Evolutionary conservation across 208 protist species (phyloP).

Genomic region (Acanthamoeba divionensis): DNA sequence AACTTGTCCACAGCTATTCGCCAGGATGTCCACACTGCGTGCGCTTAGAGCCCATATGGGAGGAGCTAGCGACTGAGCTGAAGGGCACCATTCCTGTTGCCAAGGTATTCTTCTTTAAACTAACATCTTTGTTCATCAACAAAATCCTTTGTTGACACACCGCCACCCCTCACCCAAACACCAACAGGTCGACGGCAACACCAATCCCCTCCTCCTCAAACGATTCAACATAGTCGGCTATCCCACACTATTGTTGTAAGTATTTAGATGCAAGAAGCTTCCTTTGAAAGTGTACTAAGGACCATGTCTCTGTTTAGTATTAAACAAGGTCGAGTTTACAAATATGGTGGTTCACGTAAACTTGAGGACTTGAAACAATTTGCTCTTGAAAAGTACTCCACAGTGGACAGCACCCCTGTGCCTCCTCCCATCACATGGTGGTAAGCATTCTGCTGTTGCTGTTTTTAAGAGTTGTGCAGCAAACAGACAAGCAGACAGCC

Average conservation of each 20-base stretch:
- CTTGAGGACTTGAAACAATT: slow-evolving; percentile 26
- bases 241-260: slow-evolving; percentile 38
- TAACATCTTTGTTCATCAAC: not conserved
- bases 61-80: slow-evolving; percentile 44
- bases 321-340: slow-evolving; percentile 22
- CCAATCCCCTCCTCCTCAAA: not conserved
- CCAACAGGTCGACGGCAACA: not conserved
- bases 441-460: not conserved
- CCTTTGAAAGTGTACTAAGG: not conserved
- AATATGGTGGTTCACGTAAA: not conserved
- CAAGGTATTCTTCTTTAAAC: not conserved
- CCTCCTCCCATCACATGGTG: not conserved
- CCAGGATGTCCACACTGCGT: slow-evolving; percentile 49
- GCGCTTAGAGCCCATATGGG: slow-evolving; percentile 7
- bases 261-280: not conserved
- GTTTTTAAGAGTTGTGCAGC: not conserved
- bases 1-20: not conserved
- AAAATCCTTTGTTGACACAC: not conserved
- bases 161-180: not conserved
- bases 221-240: slow-evolving; percentile 26
- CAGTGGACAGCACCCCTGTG: not conserved
- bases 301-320: not conserved
- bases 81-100: slow-evolving; percentile 26
- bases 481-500: not conserved
- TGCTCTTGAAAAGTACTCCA: not conserved